phyloP scores from a whole-genome alignment of 345 rosid genomes.

The Citrus medica region DNA sequence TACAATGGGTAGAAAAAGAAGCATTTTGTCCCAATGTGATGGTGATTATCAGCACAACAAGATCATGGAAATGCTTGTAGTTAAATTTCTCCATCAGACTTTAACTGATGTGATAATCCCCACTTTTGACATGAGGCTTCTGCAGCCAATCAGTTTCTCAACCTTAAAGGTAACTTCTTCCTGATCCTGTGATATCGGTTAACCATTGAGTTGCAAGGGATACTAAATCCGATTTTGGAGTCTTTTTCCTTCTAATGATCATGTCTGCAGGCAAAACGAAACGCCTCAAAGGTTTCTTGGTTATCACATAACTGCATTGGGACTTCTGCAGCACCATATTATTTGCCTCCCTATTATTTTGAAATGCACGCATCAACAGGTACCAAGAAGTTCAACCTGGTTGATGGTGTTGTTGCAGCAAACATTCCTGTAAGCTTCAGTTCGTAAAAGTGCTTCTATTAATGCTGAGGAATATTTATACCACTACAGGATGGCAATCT shows the following conservation, averaged over 20 bases:
- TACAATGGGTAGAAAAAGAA: background rate
- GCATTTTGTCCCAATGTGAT: conserved; percentile 5
- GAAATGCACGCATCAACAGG: conserved; percentile 1
- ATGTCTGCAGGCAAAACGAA: background rate
- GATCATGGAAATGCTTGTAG: background rate
- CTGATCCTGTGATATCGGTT: background rate
- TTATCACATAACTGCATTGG: conserved; percentile 19
- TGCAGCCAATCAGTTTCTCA: conserved; percentile 14
- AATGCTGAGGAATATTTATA: background rate
- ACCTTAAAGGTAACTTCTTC: conserved; percentile 6
- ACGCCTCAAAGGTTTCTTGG: background rate
- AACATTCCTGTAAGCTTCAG: conserved; percentile 27
- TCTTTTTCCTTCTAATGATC: background rate
- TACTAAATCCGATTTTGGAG: background rate
- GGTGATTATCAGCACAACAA: conserved; percentile 1
- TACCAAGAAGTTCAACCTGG: conserved; percentile 23
- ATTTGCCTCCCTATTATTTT: conserved; percentile 19
- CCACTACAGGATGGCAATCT: background rate
- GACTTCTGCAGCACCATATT: conserved; percentile 23
- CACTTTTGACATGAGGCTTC: conserved; percentile 11
- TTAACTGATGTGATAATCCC: conserved; percentile 13
- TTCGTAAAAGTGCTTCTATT: background rate
- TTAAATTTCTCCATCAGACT: background rate
- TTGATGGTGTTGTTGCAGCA: conserved; percentile 30
- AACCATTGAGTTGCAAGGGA: background rate